Conservation (phyloP, 306 rosid genomes). For the Nissolia schottii region DNA sequence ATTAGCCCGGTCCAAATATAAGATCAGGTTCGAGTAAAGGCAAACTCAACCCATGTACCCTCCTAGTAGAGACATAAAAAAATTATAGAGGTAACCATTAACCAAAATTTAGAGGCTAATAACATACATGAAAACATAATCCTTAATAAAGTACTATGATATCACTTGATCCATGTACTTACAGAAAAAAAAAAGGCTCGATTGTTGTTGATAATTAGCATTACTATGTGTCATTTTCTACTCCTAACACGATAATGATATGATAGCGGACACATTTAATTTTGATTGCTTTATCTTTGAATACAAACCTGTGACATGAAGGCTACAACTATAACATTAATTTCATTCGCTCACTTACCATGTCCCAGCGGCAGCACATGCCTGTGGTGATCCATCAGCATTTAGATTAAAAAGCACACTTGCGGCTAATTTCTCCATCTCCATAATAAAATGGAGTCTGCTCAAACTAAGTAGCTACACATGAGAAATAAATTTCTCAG, state of each 20-base stretch:
- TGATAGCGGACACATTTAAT: background rate
- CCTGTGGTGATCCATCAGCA: slow-evolving; percentile 49
- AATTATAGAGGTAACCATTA: too few species aligned
- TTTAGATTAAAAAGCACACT: slow-evolving; percentile 55
- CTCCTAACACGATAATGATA: background rate
- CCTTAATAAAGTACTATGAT: too few species aligned
- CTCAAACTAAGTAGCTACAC: slow-evolving; percentile 90
- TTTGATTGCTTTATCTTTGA: background rate
- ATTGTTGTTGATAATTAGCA: background rate
- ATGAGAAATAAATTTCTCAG: slow-evolving; percentile 69
- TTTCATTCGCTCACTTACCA: too few species aligned
- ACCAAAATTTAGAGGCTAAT: too few species aligned
- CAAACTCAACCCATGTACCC: too few species aligned
- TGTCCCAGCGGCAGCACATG: slow-evolving; percentile 49
- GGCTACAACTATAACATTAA: slow-evolving; percentile 70
- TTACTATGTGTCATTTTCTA: background rate
- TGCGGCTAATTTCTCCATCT: slow-evolving; percentile 30
- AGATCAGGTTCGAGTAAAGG: too few species aligned
- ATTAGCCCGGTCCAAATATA: too few species aligned
- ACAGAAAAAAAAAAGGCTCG: too few species aligned
- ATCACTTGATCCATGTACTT: too few species aligned
- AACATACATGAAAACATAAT: too few species aligned
- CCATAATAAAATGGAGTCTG: slow-evolving; percentile 50
- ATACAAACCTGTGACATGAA: slow-evolving; percentile 77
- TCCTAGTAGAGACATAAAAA: too few species aligned